A percentile compares a stretch with the other conserved stretches of the same genome.
Evolutionary conservation across 116 monocot genomes (phyloP).

Genomic region (Trichopus zeylanicus): DNA sequence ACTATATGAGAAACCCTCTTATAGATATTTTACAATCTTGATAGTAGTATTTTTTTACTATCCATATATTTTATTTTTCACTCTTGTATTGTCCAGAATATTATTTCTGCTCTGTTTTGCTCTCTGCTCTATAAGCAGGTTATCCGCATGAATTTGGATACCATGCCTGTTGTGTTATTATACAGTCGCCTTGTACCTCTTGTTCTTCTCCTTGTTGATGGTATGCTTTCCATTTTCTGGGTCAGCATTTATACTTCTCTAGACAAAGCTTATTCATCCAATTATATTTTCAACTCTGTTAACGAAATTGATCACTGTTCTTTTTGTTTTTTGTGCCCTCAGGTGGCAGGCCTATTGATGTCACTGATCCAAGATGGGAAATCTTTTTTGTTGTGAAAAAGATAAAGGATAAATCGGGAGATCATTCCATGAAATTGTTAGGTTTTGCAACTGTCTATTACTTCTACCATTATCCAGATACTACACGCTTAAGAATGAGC

Average conservation of each 20-base stretch:
- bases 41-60: too few species aligned
- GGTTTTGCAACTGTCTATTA: constrained; percentile 80
- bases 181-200: constrained; percentile 80
- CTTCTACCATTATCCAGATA: constrained; percentile 87
- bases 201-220: constrained; percentile 88
- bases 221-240: constrained; percentile 19
- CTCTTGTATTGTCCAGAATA: background rate
- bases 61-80: too few species aligned
- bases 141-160: constrained; percentile 48
- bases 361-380: constrained; percentile 87
- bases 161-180: constrained; percentile 44
- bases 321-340: background rate
- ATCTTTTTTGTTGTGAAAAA: constrained; percentile 68
- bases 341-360: constrained; percentile 79
- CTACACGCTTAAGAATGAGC: constrained; percentile 65
- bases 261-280: too few species aligned
- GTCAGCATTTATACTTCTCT: background rate
- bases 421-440: constrained; percentile 26
- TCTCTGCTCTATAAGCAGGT: too few species aligned
- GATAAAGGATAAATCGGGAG: constrained; percentile 20
- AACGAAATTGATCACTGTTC: background rate
- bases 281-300: background rate
- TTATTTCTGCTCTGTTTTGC: too few species aligned
- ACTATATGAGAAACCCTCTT: too few species aligned
- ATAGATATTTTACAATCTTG: too few species aligned